phyloP scores from a whole-genome alignment of 129 eudicot species.

The Daucus carota region DNA sequence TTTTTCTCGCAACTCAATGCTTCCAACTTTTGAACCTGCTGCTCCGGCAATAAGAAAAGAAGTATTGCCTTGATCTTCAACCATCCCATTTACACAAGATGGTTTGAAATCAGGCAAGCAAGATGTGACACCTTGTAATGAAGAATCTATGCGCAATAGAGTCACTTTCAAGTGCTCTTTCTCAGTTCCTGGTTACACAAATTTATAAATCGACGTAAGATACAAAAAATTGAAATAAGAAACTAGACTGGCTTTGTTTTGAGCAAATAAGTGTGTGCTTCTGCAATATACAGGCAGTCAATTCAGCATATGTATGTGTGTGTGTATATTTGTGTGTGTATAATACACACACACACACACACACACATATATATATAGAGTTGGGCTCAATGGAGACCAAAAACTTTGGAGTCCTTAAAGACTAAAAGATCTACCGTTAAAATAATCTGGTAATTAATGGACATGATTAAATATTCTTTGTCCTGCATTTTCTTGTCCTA shows the following conservation, averaged over 20 bases:
- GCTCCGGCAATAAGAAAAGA: conserved; percentile 86
- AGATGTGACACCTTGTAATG: conserved; percentile 92
- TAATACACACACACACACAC: too few relatives aligned
- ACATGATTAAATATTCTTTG: too few relatives aligned
- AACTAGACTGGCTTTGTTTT: not conserved
- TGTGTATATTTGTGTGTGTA: too few relatives aligned
- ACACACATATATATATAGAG: too few relatives aligned
- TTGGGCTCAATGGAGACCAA: too few relatives aligned
- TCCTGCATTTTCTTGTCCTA: too few relatives aligned
- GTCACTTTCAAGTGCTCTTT: conserved; percentile 98
- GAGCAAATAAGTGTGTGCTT: not conserved
- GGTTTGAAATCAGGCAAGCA: conserved; percentile 95
- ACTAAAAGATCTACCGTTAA: too few relatives aligned
- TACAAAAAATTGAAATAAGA: not conserved
- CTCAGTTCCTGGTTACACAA: conserved; percentile 58
- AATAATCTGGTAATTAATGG: too few relatives aligned
- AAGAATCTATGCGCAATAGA: conserved; percentile 83
- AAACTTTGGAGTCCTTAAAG: too few relatives aligned
- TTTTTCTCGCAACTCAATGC: conserved; percentile 56
- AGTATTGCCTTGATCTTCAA: conserved; percentile 33
- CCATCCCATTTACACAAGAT: conserved; percentile 45
- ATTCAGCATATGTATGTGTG: too few relatives aligned
- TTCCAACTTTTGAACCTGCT: conserved; percentile 79
- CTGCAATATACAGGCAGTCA: not conserved
- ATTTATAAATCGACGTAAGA: conserved; percentile 7